Percentiles rank a stretch among this genome's conserved stretches.
Conservation (phyloP, 345 rosid genomes). For the Melaleuca quinquenervia region DNA sequence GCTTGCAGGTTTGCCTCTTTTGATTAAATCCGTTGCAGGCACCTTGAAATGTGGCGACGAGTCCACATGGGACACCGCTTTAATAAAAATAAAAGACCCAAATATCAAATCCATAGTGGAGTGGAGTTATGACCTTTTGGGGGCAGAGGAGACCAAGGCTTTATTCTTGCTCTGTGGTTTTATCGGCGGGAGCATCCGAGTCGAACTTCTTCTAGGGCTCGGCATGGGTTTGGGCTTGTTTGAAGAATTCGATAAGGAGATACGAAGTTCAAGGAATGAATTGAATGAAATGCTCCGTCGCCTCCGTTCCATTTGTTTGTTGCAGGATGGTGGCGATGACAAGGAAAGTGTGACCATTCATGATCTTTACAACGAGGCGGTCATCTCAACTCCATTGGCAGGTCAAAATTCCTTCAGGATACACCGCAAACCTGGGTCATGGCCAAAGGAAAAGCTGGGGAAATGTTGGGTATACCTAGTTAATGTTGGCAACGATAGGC, state of each 20-base stretch:
- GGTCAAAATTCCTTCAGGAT: rapidly evolving
- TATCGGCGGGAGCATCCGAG: background rate
- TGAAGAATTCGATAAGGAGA: background rate
- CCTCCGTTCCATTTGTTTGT: background rate
- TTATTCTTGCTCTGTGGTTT: background rate
- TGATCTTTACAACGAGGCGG: background rate
- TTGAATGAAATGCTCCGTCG: rapidly evolving
- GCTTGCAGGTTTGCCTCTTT: background rate
- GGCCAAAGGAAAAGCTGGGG: background rate
- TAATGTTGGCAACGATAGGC: rapidly evolving
- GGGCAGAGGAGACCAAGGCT: background rate
- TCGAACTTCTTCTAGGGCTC: background rate
- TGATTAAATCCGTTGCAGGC: background rate
- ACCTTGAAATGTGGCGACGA: background rate
- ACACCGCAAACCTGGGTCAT: rapidly evolving
- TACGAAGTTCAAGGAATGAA: rapidly evolving
- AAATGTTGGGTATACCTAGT: background rate
- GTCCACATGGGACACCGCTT: background rate
- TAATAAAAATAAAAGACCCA: background rate
- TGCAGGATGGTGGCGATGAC: rapidly evolving
- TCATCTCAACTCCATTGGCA: rapidly evolving
- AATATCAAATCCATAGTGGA: background rate
- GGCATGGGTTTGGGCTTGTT: background rate
- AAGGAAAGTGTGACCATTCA: background rate
- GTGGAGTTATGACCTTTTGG: background rate